Base-by-base conservation (phyloP, 2,329 filamentous ascomycete species). In the Colletotrichum lentis region DNA sequence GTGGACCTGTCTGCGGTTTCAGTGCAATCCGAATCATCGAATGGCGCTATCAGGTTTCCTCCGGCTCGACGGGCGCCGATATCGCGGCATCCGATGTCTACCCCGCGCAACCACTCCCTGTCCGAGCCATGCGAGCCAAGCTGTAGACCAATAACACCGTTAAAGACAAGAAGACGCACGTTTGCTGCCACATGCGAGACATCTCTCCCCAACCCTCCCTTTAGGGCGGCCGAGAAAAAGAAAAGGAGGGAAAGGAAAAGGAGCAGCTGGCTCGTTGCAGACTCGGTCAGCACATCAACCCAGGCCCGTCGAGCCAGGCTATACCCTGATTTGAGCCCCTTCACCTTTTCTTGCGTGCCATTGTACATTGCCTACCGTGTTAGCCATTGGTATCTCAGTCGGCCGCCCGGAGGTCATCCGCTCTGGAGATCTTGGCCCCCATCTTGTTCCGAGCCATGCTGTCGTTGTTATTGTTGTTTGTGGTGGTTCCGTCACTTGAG, bases 21-120 rank as follows among this genome's bases (percentile, higher is more conserved):
- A 61, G 52, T 61, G 62, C 56, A 56, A 20, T 27, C 39, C 24
- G 41, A 50, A 20, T 66, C 55, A 44, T 65, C 50, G 24, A 52
- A 46, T 52, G 37, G 65, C 49, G 37, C 62, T 47, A 46, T 61
- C 55, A 44, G 20, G 41, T 63, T 24, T 60, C 24, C 35, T 39
- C 54, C 12, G 56, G 18, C 62, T 66, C 62, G 61, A 61, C 66
- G 56, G 44, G 11, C 62, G 56, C 56, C 56, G 62, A 66, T 66
- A 69, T 69, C 55, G 66, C 66, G 65, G 60, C 65, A 64, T 68
- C 65, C 12, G 54, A 68, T 64, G 31, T 68, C 27, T 62, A 64
- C 61, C 61, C 41, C 62, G 61, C 55, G 37, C 62, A 50, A 54
- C 50, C 56, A 41, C 44, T 50, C 27, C 27, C 50, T 47, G 55